phyloP scores from a whole-genome alignment of 2,329 filamentous ascomycete genomes.

The Ambrosiella xylebori region DNA sequence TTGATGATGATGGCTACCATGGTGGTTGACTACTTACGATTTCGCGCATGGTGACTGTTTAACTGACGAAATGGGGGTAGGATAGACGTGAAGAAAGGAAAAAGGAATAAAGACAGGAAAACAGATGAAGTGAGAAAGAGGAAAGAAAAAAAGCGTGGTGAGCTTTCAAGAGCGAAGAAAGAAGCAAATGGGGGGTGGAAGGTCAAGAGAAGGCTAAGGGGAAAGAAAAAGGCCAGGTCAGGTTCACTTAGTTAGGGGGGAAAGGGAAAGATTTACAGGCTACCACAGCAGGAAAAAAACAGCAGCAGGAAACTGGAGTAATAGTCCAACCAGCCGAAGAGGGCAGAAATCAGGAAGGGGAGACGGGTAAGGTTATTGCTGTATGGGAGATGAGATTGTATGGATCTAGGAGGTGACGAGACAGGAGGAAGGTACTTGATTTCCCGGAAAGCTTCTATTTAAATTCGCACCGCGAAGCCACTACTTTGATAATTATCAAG shows the following conservation, averaged over 20 bases:
- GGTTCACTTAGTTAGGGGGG: slow-evolving; percentile 7
- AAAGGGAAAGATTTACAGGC: not conserved
- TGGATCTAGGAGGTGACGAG: slow-evolving; percentile 1
- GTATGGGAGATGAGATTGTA: not conserved
- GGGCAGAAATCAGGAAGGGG: not conserved
- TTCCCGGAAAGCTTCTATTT: not conserved
- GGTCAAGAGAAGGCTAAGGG: slow-evolving; percentile 8
- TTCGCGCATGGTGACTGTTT: slow-evolving; percentile 43
- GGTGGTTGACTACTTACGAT: slow-evolving; percentile 37
- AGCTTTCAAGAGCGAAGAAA: slow-evolving; percentile 20
- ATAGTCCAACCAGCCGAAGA: not conserved
- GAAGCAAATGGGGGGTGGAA: slow-evolving; percentile 13
- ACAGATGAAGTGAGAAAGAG: slow-evolving; percentile 8
- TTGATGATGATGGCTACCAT: slow-evolving; percentile 4
- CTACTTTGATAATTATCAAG: not conserved
- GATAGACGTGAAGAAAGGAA: slow-evolving; percentile 17
- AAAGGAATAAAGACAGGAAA: slow-evolving; percentile 7
- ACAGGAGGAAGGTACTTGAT: not conserved
- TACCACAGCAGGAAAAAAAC: not conserved
- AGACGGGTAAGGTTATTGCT: slow-evolving; percentile 3
- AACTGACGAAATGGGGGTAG: slow-evolving; percentile 16
- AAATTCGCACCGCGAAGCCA: not conserved
- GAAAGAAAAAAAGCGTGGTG: slow-evolving; percentile 18
- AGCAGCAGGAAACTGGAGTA: not conserved
- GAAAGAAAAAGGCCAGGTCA: slow-evolving; percentile 7